Evolutionary conservation across 2,329 filamentous ascomycete genomes (phyloP).

Genomic region (Fusarium palustre): DNA sequence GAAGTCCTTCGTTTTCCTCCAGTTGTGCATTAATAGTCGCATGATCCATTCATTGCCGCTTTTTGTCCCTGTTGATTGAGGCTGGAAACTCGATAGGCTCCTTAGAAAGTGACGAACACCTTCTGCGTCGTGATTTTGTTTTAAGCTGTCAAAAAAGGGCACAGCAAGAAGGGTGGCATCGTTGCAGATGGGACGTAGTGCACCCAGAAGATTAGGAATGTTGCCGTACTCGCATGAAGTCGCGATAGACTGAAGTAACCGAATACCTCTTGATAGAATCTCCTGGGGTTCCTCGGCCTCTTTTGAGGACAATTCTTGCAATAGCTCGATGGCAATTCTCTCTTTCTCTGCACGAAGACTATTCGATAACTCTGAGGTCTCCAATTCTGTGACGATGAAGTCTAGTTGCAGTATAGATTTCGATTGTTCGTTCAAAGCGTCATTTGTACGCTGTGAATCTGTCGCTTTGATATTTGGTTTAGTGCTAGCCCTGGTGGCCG

Average conservation of each 20-base stretch:
- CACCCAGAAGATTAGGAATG: conserved; percentile 37
- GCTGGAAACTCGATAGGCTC: conserved; percentile 23
- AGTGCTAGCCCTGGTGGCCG: not conserved
- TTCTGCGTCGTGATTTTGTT: conserved; percentile 24
- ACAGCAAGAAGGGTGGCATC: conserved; percentile 43
- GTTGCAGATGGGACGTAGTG: conserved; percentile 38
- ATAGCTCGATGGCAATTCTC: conserved; percentile 28
- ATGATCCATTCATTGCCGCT: conserved; percentile 38
- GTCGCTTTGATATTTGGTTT: not conserved
- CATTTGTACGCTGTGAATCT: not conserved
- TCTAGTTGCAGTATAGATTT: conserved; percentile 20
- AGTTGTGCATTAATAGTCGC: conserved; percentile 44
- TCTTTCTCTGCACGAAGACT: conserved; percentile 7
- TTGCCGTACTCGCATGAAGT: conserved; percentile 33
- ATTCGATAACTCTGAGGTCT: conserved; percentile 1
- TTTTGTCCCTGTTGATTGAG: conserved; percentile 8
- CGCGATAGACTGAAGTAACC: conserved; percentile 43
- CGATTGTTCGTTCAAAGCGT: not conserved
- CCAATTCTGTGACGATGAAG: conserved; percentile 23
- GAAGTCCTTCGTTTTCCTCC: conserved; percentile 44
- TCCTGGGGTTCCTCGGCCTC: conserved; percentile 22
- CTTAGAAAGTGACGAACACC: conserved; percentile 32
- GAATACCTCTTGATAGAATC: conserved; percentile 34
- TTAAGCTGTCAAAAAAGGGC: conserved; percentile 41
- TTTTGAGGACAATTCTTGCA: conserved; percentile 35